phyloP scores from a whole-genome alignment of 2,329 filamentous ascomycete genomes.

The Cladosporium sp. region DNA sequence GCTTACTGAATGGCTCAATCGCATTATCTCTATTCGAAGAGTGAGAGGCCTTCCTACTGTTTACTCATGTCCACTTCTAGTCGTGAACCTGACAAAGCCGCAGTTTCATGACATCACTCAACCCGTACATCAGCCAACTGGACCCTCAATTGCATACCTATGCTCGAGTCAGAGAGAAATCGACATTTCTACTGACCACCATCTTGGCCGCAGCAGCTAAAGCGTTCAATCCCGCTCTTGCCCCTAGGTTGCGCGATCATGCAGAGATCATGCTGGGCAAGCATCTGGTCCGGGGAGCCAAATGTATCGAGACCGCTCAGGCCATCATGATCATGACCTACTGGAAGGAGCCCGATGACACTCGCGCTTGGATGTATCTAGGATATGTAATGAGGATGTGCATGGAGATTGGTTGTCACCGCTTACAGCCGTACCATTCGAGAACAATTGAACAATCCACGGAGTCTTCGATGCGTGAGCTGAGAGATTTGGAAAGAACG shows the following conservation, averaged over 20 bases:
- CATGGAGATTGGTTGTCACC: conserved; percentile 39
- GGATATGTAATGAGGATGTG: conserved; percentile 41
- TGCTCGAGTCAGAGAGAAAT: conserved; percentile 33
- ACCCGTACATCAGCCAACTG: conserved; percentile 40
- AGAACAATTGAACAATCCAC: conserved; percentile 13
- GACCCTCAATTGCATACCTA: conserved; percentile 38
- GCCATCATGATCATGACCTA: conserved; percentile 39
- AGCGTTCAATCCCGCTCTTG: conserved; percentile 34
- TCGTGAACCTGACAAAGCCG: conserved; percentile 25
- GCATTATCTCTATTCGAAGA: background rate
- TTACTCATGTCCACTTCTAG: too few species aligned
- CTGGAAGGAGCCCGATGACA: conserved; percentile 43
- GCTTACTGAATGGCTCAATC: background rate
- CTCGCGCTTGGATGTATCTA: conserved; percentile 37
- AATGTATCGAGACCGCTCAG: conserved; percentile 39
- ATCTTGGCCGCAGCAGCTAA: conserved; percentile 36
- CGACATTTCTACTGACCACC: conserved; percentile 35
- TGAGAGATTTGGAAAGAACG: background rate
- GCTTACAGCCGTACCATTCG: conserved; percentile 17
- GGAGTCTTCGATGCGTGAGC: background rate
- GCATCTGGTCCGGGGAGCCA: conserved; percentile 31
- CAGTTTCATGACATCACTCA: conserved; percentile 36
- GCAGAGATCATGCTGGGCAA: conserved; percentile 31
- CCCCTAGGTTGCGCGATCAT: conserved; percentile 27
- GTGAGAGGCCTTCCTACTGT: too few species aligned